Evolutionary conservation across 495 filamentous ascomycete species (phyloP), one percentile per base, ranked within the genome.

Genomic region (Xylaria curta): DNA sequence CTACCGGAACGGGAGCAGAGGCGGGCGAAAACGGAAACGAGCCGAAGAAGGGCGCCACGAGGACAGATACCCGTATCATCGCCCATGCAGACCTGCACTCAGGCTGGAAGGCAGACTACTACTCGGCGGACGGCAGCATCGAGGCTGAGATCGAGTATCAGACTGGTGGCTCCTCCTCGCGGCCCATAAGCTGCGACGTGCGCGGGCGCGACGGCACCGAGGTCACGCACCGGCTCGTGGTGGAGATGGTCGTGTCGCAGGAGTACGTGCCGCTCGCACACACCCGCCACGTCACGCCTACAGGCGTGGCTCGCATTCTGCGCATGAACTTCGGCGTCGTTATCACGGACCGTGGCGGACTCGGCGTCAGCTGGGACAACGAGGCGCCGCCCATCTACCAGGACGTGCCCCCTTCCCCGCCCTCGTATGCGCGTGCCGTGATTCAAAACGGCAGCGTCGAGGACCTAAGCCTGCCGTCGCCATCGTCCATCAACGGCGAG

Each of bases 91-190:
- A 95, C 74, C 78, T 95, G 74, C 93, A 93, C 81, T 85, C 76
- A 5, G 95, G 95, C n/a, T 99, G 96, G 96, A 99, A 99, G 82
- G 90, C 91, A n/a, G 94, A 97, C 80, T 98, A 94, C 78, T 98
- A 93, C 77, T 87, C 86, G 42, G 85, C 84, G 26, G 81, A 82
- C 0, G 92, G 92, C 69, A 86, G 86, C 71, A 93, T 97, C 76
- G 93, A 94, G 73, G 86, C 94, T 81, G 93, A 97, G 77, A 91
- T 98, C 81, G 87, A 91, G 54, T 93, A 91, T 66, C 83, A 81
- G 72, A 88, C 97, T 76, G 84, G 88, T 77, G 62, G 61, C 1
- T 85, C 89, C 12, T 80, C 82, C 72, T 80, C 78, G 76, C 74
- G 63, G 61, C 75, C 84, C 26, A 79, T 79, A 17, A 66, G 69